phyloP scores from a whole-genome alignment of 345 rosid genomes.

The Linum usitatissimum region DNA sequence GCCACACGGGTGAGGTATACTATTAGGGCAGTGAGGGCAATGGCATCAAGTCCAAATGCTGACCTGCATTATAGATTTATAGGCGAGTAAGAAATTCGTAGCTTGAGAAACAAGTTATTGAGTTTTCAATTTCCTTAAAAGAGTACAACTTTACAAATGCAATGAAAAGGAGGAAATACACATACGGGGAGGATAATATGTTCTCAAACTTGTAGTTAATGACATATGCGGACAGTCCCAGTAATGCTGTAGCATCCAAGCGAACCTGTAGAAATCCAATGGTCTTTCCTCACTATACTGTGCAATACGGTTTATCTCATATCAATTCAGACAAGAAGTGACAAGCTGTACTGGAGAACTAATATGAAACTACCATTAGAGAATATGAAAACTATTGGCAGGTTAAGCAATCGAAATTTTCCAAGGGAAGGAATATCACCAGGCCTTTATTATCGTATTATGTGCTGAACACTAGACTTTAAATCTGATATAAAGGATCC shows the following conservation, averaged over 20 bases:
- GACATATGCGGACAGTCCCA: constrained; percentile 85
- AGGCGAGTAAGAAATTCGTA: too few relatives aligned
- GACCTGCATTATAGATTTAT: constrained; percentile 37
- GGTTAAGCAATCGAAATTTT: too few relatives aligned
- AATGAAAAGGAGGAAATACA: background rate
- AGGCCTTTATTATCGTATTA: too few relatives aligned
- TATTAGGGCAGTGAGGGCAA: constrained; percentile 72
- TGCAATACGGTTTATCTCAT: background rate
- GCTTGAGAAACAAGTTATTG: background rate
- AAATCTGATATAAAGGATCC: too few relatives aligned
- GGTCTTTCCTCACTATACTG: background rate
- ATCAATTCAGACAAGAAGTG: background rate
- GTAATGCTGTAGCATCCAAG: constrained; percentile 62
- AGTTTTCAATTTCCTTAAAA: too few relatives aligned
- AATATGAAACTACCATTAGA: background rate
- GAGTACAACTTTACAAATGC: too few relatives aligned
- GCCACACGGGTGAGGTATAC: constrained; percentile 70
- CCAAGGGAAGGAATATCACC: too few relatives aligned
- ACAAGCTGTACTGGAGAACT: background rate
- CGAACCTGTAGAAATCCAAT: constrained; percentile 54
- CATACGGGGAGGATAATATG: constrained; percentile 77
- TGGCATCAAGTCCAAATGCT: constrained; percentile 74
- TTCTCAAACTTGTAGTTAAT: constrained; percentile 92
- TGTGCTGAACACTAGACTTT: too few relatives aligned
- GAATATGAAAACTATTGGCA: background rate